phyloP scores from a whole-genome alignment of 768 basidiomycete species.

The Lactifluus rugatus region DNA sequence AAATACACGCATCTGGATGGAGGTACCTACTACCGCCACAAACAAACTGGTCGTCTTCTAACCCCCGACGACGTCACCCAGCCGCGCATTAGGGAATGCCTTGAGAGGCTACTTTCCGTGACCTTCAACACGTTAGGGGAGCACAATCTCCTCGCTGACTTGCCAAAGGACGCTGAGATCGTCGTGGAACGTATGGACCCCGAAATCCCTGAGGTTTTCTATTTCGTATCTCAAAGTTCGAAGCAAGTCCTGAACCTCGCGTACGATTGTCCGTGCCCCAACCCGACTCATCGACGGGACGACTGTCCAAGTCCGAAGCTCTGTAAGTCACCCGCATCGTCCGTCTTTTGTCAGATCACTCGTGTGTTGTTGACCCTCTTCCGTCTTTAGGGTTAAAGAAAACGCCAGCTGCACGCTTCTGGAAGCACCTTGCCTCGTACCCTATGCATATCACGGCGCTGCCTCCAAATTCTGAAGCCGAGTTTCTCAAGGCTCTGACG shows the following conservation, averaged over 20 bases:
- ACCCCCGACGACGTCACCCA: constrained; percentile 8
- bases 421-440: constrained; percentile 2
- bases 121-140: background rate
- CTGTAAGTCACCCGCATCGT: background rate
- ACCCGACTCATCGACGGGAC: background rate
- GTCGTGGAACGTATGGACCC: constrained; percentile 9
- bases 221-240: background rate
- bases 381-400: background rate
- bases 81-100: constrained; percentile 1
- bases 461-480: background rate
- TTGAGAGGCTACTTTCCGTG: background rate
- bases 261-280: background rate
- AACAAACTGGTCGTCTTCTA: background rate
- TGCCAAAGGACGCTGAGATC: constrained; percentile 4
- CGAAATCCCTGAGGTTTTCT: constrained; percentile 2
- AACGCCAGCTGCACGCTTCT: background rate
- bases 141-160: background rate
- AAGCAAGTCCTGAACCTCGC: constrained; percentile 4
- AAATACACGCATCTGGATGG: constrained; percentile 2
- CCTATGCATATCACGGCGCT: constrained; percentile 1
- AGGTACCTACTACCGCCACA: background rate
- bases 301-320: background rate
- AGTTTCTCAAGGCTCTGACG: constrained; percentile 8
- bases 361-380: background rate
- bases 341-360: too few species aligned